Conservation (phyloP, 2,329 filamentous ascomycete genomes). For the Coleophoma cylindrospora region DNA sequence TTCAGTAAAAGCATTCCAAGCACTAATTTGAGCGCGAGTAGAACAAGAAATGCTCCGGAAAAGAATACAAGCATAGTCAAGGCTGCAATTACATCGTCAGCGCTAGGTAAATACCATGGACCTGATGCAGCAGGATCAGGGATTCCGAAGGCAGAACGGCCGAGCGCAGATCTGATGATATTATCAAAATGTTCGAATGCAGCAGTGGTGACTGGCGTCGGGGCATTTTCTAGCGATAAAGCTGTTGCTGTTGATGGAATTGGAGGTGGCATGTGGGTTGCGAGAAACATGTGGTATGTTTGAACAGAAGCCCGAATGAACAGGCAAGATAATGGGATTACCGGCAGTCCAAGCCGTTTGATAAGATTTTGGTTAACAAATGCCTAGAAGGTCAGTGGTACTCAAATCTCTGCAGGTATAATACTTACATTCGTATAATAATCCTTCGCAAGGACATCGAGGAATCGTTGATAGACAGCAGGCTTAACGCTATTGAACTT, state of each 20-base stretch:
- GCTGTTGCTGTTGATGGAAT: constrained; percentile 63
- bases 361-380: constrained; percentile 89
- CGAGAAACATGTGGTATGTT: constrained; percentile 97
- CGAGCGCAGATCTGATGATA: constrained; percentile 71
- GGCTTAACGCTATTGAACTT: constrained; percentile 99
- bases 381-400: constrained; percentile 45
- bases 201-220: constrained; percentile 66
- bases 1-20: constrained; percentile 83
- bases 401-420: not conserved
- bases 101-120: constrained; percentile 27
- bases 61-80: constrained; percentile 84
- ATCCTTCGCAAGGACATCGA: constrained; percentile 93
- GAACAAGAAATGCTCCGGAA: constrained; percentile 75
- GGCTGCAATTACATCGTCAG: constrained; percentile 70
- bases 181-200: constrained; percentile 76
- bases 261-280: constrained; percentile 75
- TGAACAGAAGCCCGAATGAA: constrained; percentile 94
- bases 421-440: constrained; percentile 83
- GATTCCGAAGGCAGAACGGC: constrained; percentile 63
- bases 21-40: constrained; percentile 79
- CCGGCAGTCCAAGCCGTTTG: constrained; percentile 80
- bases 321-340: constrained; percentile 88
- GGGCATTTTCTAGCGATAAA: constrained; percentile 54
- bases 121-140: constrained; percentile 24
- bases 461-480: constrained; percentile 78